Base-by-base conservation (phyloP, 2,329 filamentous ascomycete species). In the Clonostachys rhizophaga region DNA sequence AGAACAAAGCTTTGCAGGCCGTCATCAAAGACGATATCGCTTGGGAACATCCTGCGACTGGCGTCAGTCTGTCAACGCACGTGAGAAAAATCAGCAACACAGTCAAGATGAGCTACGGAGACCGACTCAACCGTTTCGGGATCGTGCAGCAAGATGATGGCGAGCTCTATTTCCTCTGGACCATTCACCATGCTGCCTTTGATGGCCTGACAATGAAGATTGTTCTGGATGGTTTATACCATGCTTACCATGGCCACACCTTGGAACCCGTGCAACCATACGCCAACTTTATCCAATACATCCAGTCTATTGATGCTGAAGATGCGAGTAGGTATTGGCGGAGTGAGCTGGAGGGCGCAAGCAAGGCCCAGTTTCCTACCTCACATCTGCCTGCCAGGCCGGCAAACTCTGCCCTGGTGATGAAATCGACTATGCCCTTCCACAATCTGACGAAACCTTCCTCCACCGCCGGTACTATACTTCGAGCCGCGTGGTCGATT, bases 401-500 rank as follows among this genome's bases (percentile, higher is more conserved):
- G 17, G n/a, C 17, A 14, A 10, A 39, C 30, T 18, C 37, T 6
- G 18, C 40, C 9, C 5, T 34, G 37, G 11, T 17, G 37, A 42
- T 34, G n/a, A 10, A n/a, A 12, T 43, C 14, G 16, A 45, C 17
- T 5, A 24, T 36, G 17, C 11, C n/a, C 40, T 43, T 37, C 30
- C 46, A 36, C 5, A 17, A 24, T 13, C 5, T 39, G n/a, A 43
- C 46, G 13, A 39, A 20, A 18, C 13, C 36, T 17, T 47, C 52
- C 12, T 47, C 52, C 14, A 58, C 52, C 11, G 49, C 47, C 3
- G 52, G 55, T 10, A 52, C 55, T 2, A 24, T 59, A 9, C 36
- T 63, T 9, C 54, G 56, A 6, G 58, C 59, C 1, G 61, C 61
- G 5, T 64, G 61, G 61, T 60, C 58, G 1, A 18, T 64, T 16